Evolutionary conservation across 495 filamentous ascomycete genomes (phyloP), one percentile per base, ranked within the genome.

Genomic region (Xylaria telfairii): DNA sequence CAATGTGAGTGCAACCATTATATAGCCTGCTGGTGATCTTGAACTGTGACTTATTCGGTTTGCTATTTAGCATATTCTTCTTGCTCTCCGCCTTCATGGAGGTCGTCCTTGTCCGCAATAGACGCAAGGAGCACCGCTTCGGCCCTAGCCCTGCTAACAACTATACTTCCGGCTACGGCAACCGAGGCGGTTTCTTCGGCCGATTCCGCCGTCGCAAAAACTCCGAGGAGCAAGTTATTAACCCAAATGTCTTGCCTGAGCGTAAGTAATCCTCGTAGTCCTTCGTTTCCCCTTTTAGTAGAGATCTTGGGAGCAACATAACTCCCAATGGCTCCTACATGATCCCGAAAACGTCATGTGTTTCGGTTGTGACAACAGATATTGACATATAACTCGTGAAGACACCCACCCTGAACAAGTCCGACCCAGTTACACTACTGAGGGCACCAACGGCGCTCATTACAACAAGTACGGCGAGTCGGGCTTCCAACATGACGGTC

Each of bases 81-180:
- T 68, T 90, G 65, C 75, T 91, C 76, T 90, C 91, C 46, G 87
- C 88, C 72, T 72, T 88, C 59, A 80, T 92, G 71, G 91, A 93
- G 76, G 63, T 91, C 67, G 79, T 85, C 24, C 85, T 93, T 19
- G 86, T 87, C 74, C 90, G 90, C 68, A 84, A 93, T 78, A 91
- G 91, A 81, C 87, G 89, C 76, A 90, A 90, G 75, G 92, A 96
- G 83, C 91, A 91, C 80, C 89, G 91, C 61, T 93, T 90, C 83
- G 93, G 92, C 46, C 92, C 93, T 30, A 87, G 88, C 70, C 92
- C 93, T 9, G 84, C 87, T 63, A 95, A 94, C 85, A 84, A 88
- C 77, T 94, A 95, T 83, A 94, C 92, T 24, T 89, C 86, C 34
- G 93, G 92, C 64, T 88, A 81, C 64, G 85, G 84, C 34, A 77